These are phyloP conservation scores for Quercus gilva DNA, from an alignment of 306 rosid genomes.

Conservation along the genomic window DNA sequence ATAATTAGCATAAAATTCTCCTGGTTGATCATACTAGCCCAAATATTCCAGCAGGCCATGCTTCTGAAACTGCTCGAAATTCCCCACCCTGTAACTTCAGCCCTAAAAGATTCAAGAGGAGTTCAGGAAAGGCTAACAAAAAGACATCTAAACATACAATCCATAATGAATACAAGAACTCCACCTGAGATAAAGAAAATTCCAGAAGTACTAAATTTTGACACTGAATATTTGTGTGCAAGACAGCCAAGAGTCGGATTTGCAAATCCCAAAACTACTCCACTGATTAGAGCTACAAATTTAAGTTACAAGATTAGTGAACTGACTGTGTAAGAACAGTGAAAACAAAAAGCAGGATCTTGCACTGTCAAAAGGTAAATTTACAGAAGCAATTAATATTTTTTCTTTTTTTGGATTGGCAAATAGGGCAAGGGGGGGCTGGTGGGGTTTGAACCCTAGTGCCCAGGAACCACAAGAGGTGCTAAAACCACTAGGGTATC, in stretches of 20 bases:
- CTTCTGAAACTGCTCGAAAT: neutral
- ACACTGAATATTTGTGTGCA: neutral
- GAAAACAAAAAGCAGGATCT: neutral
- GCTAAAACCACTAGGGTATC: too few species aligned
- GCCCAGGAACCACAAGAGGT: too few species aligned
- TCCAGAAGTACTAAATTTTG: constrained; percentile 6
- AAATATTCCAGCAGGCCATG: neutral
- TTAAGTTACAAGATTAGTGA: neutral
- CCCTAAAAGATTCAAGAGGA: neutral
- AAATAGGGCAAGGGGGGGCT: too few species aligned
- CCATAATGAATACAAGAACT: neutral
- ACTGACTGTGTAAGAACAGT: neutral
- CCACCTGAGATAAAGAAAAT: constrained; percentile 5
- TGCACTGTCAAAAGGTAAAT: neutral
- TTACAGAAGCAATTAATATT: neutral
- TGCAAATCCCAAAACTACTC: constrained; percentile 2
- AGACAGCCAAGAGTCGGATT: constrained; percentile 3
- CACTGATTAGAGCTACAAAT: constrained; percentile 6
- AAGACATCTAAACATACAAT: neutral
- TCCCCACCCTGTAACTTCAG: neutral
- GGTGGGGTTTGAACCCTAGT: too few species aligned
- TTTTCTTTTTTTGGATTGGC: too few species aligned
- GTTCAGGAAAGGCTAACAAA: neutral
- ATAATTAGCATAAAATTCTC: neutral
- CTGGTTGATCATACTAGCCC: neutral